A percentile compares a stretch with the other conserved stretches of the same genome.
Evolutionary conservation across 768 basidiomycete species (phyloP).

Genomic region (Trametes villosa): DNA sequence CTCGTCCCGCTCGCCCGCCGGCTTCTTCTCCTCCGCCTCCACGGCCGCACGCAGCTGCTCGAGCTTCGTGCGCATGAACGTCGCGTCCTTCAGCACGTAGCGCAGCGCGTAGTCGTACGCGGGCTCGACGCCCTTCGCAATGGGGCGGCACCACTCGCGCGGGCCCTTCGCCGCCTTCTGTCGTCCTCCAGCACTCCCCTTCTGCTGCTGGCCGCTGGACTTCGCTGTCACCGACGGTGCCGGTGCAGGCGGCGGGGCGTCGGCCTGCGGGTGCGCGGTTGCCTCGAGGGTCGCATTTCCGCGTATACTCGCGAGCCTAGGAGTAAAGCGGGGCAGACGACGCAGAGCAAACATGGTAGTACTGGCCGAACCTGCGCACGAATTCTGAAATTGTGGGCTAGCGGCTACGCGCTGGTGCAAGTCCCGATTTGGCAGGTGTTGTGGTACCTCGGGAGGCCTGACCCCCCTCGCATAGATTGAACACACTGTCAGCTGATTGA

Average conservation of each 20-base stretch:
- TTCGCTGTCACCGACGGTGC: constrained; percentile 19
- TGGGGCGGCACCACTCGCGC: constrained; percentile 66
- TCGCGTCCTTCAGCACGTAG: constrained; percentile 67
- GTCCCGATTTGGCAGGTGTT: background rate
- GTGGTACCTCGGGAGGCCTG: no score
- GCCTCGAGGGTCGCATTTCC: constrained; percentile 30
- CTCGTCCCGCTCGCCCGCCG: constrained; percentile 38
- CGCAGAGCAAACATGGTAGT: constrained; percentile 31
- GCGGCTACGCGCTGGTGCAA: background rate
- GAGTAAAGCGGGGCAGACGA: constrained; percentile 25
- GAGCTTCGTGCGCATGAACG: constrained; percentile 49
- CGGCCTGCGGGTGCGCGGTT: constrained; percentile 8
- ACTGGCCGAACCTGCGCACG: background rate
- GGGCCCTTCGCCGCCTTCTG: constrained; percentile 55
- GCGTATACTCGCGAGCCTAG: constrained; percentile 22
- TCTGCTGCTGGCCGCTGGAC: constrained; percentile 25
- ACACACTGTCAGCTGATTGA: no score
- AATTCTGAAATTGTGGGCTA: constrained; percentile 12
- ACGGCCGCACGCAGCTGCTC: constrained; percentile 38
- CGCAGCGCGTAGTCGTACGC: constrained; percentile 87
- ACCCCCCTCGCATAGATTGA: no score
- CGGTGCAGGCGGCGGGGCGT: constrained; percentile 20
- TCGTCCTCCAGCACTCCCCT: constrained; percentile 48
- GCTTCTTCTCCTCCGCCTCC: constrained; percentile 28
- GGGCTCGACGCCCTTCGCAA: constrained; percentile 65